A percentile compares a stretch with the other conserved stretches of the same genome.
These are phyloP conservation scores for Globisporangium ultimum DNA, from an alignment of 352 stramenopile species.

Conservation along the genomic window DNA sequence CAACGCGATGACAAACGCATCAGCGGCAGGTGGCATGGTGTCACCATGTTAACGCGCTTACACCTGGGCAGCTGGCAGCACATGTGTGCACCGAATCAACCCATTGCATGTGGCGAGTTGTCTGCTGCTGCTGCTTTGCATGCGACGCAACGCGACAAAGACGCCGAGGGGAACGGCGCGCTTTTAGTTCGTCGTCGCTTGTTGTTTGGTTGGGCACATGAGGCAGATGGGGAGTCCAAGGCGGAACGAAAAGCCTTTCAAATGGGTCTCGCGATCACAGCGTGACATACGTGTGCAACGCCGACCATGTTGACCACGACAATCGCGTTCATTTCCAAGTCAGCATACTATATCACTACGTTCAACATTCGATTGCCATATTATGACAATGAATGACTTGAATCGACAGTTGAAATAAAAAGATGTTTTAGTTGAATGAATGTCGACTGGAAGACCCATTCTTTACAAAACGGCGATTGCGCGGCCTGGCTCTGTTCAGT, in stretches of 20 bases:
- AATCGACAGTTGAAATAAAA: neutral
- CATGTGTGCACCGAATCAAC: too few species aligned
- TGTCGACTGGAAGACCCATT: neutral
- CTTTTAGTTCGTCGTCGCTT: too few species aligned
- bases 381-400: too few species aligned
- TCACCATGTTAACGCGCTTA: too few species aligned
- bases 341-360: neutral
- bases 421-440: neutral
- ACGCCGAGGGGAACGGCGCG: constrained; percentile 32
- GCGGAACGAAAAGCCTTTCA: neutral
- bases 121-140: neutral
- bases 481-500: neutral
- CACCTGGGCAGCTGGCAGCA: too few species aligned
- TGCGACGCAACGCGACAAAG: constrained; percentile 5
- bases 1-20: too few species aligned
- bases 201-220: neutral
- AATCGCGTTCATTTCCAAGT: neutral
- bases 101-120: too few species aligned
- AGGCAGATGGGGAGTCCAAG: neutral
- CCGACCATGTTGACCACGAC: neutral
- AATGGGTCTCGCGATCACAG: neutral
- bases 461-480: neutral
- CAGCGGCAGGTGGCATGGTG: too few species aligned
- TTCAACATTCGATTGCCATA: neutral
- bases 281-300: neutral